Evolutionary conservation across 805 yeast genomes (phyloP).

Genomic region (Yamadazyma sp.): DNA sequence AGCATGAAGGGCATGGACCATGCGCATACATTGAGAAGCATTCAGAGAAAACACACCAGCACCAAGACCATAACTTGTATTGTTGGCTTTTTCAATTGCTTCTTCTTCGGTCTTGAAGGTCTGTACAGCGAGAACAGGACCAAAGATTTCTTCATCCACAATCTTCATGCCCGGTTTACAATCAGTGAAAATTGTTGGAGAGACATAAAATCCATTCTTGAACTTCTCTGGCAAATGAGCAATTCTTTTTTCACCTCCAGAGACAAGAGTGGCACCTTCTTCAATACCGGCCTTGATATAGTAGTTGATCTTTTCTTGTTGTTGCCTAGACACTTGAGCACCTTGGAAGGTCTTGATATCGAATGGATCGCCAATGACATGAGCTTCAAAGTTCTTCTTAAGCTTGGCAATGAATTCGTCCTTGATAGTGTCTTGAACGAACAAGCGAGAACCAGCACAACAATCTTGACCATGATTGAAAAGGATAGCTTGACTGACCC

Average conservation of each 20-base stretch:
- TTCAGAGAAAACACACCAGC: slow-evolving; percentile 62
- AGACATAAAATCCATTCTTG: slow-evolving; percentile 32
- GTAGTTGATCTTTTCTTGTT: slow-evolving; percentile 42
- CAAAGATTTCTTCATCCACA: slow-evolving; percentile 80
- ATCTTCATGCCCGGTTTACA: slow-evolving; percentile 64
- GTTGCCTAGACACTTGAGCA: slow-evolving; percentile 54
- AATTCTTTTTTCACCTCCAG: slow-evolving; percentile 40
- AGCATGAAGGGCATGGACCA: slow-evolving; percentile 43
- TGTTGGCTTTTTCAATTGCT: slow-evolving; percentile 67
- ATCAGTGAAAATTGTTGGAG: slow-evolving; percentile 51
- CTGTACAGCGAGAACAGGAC: slow-evolving; percentile 78
- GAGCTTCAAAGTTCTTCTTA: slow-evolving; percentile 32
- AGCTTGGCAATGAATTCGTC: slow-evolving; percentile 36
- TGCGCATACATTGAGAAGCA: slow-evolving; percentile 46
- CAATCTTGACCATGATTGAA: slow-evolving; percentile 51
- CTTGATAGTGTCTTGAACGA: slow-evolving; percentile 43
- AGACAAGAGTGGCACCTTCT: slow-evolving; percentile 52
- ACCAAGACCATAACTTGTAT: slow-evolving; percentile 66
- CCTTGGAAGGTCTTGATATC: slow-evolving; percentile 46
- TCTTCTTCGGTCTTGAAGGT: slow-evolving; percentile 67
- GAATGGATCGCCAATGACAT: slow-evolving; percentile 47
- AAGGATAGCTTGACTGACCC: slow-evolving; percentile 49
- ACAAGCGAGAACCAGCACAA: slow-evolving; percentile 47
- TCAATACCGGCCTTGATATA: slow-evolving; percentile 50
- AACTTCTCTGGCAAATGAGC: slow-evolving; percentile 9